These are phyloP conservation scores for Fusarium robinianum DNA, from an alignment of 2,329 filamentous ascomycete species.

Conservation along the genomic window DNA sequence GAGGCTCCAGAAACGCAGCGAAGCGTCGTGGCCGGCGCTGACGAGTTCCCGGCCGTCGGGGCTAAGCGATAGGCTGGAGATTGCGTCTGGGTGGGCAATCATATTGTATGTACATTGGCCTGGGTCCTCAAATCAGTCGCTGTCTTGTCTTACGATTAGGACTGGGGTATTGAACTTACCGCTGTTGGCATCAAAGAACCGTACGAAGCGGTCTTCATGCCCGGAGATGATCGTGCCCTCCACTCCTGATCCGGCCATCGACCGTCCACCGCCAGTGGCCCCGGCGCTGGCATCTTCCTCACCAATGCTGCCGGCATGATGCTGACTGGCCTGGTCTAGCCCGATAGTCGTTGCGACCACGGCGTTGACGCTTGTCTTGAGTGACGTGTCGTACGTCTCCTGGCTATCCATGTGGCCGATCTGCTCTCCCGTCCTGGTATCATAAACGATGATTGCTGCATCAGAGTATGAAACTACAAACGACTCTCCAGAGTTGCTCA, in stretches of 20 bases:
- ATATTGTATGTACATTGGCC: constrained; percentile 99
- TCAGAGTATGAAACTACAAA: constrained; percentile 95
- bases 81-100: constrained; percentile 92
- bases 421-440: constrained; percentile 89
- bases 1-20: constrained; percentile 93
- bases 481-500: constrained; percentile 80
- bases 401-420: constrained; percentile 90
- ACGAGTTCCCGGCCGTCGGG: constrained; percentile 94
- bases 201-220: constrained; percentile 93
- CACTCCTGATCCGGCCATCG: constrained; percentile 73
- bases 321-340: constrained; percentile 68
- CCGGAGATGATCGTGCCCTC: constrained; percentile 95
- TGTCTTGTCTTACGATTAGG: background rate
- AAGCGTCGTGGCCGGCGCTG: constrained; percentile 93
- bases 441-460: constrained; percentile 87
- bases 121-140: constrained; percentile 44
- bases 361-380: constrained; percentile 80
- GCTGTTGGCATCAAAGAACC: constrained; percentile 98
- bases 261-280: constrained; percentile 72
- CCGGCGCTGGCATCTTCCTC: constrained; percentile 77
- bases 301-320: constrained; percentile 59
- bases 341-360: constrained; percentile 86
- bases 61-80: constrained; percentile 87
- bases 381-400: constrained; percentile 89
- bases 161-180: constrained; percentile 68